These are phyloP conservation scores for Xylaria sp. DNA, from an alignment of 2,329 filamentous ascomycete species.

Conservation along the genomic window DNA sequence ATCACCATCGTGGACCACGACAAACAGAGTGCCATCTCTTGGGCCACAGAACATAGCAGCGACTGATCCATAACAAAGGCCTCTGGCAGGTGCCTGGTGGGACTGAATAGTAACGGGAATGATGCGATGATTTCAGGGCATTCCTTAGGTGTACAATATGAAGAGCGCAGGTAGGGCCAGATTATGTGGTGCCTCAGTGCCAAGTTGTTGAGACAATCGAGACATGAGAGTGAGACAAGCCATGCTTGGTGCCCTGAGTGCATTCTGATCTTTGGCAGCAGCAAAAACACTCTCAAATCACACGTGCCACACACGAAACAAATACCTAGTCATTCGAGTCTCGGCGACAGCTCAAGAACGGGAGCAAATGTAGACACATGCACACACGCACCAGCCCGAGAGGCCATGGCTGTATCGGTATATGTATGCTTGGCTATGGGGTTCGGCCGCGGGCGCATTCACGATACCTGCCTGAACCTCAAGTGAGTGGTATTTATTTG, in stretches of 20 bases:
- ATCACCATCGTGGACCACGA: constrained; percentile 45
- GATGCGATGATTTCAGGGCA: constrained; percentile 46
- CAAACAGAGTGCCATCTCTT: constrained; percentile 19
- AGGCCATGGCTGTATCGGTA: neutral
- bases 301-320: neutral
- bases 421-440: neutral
- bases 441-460: no score
- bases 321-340: neutral
- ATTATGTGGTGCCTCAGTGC: constrained; percentile 39
- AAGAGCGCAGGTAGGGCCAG: neutral
- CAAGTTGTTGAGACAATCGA: constrained; percentile 39
- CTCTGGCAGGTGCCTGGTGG: constrained; percentile 6
- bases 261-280: constrained; percentile 1
- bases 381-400: neutral
- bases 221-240: constrained; percentile 36
- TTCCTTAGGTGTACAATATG: constrained; percentile 42
- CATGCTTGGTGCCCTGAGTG: constrained; percentile 29
- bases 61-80: constrained; percentile 38
- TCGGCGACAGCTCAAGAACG: neutral
- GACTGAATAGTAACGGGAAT: constrained; percentile 41
- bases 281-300: neutral
- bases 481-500: neutral
- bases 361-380: neutral
- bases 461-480: neutral
- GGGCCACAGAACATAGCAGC: constrained; percentile 30